Conservation (phyloP, 2,329 filamentous ascomycete species). For the Septoria linicola region DNA sequence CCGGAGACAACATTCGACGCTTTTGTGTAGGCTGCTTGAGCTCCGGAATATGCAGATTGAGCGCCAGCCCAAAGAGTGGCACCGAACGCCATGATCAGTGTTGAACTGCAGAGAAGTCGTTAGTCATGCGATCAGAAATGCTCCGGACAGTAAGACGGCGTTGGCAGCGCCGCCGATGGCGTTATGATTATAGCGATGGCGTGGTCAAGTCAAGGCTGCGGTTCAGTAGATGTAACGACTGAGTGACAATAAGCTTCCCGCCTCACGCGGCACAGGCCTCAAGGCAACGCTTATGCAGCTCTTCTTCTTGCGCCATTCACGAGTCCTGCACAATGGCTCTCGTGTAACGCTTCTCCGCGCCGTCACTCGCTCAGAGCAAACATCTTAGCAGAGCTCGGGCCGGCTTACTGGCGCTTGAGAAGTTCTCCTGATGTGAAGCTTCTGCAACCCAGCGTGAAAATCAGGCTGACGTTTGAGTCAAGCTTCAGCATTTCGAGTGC, state of each 20-base stretch:
- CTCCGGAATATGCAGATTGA: not conserved
- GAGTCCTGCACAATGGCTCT: not conserved
- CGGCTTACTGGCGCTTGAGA: no score
- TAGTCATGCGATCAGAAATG: not conserved
- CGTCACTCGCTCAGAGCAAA: not conserved
- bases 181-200: not conserved
- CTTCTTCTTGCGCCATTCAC: constrained; percentile 6
- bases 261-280: constrained; percentile 7
- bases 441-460: no score
- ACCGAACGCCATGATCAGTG: constrained; percentile 11
- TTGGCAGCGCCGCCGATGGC: constrained; percentile 3
- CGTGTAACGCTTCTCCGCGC: not conserved
- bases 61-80: constrained; percentile 3
- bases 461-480: no score
- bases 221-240: not conserved
- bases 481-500: no score
- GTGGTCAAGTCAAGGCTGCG: constrained; percentile 1
- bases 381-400: not conserved
- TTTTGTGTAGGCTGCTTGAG: constrained; percentile 3
- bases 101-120: not conserved
- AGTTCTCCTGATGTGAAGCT: no score
- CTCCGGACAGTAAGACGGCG: not conserved
- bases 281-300: constrained; percentile 12
- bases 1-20: not conserved
- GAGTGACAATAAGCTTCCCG: constrained; percentile 7